Conservation (phyloP, 2,329 filamentous ascomycete genomes). For the Aspergillus ruber region DNA sequence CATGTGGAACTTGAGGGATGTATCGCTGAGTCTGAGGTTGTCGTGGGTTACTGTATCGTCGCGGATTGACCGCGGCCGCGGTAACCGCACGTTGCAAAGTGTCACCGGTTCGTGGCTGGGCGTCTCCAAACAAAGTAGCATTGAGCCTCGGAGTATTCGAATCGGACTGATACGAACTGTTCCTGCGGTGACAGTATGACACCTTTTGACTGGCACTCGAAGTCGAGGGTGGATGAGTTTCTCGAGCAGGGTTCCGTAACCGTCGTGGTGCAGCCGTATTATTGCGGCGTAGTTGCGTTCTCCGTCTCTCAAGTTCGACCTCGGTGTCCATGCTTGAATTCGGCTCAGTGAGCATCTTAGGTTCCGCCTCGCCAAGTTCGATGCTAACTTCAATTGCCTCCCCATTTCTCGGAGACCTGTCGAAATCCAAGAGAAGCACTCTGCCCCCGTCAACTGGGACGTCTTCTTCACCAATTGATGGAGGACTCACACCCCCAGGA, state of each 20-base stretch:
- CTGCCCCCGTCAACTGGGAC: constrained; percentile 74
- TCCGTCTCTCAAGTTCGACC: constrained; percentile 68
- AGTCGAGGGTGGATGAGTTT: constrained; percentile 18
- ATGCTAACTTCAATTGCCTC: constrained; percentile 56
- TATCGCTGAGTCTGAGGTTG: constrained; percentile 12
- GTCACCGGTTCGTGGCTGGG: constrained; percentile 62
- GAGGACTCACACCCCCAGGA: constrained; percentile 57
- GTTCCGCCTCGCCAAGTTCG: constrained; percentile 64
- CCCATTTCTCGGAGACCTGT: constrained; percentile 55
- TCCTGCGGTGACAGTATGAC: constrained; percentile 14
- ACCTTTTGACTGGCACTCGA: constrained; percentile 9
- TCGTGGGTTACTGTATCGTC: constrained; percentile 54
- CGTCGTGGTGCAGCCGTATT: constrained; percentile 33
- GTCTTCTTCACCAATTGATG: constrained; percentile 62
- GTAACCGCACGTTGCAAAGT: constrained; percentile 65
- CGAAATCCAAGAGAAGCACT: constrained; percentile 67
- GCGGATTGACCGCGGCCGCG: constrained; percentile 67
- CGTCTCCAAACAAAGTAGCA: constrained; percentile 57
- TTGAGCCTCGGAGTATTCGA: constrained; percentile 15
- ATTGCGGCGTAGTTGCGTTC: constrained; percentile 60
- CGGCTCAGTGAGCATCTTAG: constrained; percentile 67
- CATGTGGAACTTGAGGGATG: constrained; percentile 68
- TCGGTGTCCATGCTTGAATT: constrained; percentile 68
- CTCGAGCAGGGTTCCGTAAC: constrained; percentile 14
- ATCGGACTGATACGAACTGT: constrained; percentile 21